These are phyloP conservation scores for Phragmites australis DNA, from an alignment of 176 grass and related monocot genomes.

Conservation along the genomic window DNA sequence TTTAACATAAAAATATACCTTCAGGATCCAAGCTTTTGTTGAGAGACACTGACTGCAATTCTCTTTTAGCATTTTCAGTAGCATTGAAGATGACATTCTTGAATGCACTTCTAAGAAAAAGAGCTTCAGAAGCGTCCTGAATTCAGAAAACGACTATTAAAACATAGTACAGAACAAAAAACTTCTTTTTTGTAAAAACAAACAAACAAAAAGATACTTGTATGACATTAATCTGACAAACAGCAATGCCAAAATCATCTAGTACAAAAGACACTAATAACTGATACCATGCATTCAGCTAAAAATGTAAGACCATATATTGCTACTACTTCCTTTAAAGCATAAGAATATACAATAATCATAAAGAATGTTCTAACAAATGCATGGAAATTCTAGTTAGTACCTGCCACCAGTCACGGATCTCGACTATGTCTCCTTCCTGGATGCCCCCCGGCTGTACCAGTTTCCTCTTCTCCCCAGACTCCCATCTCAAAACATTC, in stretches of 20 bases:
- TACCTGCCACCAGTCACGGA: conserved; percentile 95
- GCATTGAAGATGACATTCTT: conserved; percentile 73
- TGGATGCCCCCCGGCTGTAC: conserved; percentile 60
- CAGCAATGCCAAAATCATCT: background rate
- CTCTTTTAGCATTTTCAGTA: conserved; percentile 49
- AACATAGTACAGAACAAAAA: background rate
- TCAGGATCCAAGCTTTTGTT: conserved; percentile 60
- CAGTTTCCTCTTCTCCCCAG: conserved; percentile 71
- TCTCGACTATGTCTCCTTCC: conserved; percentile 72
- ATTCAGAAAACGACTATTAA: conserved; percentile 27
- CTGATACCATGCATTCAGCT: conserved; percentile 16
- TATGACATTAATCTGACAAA: background rate
- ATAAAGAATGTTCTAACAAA: background rate
- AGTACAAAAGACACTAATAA: background rate
- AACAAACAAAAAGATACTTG: background rate
- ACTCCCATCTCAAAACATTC: conserved; percentile 78
- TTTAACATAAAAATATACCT: conserved; percentile 36
- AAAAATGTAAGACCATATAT: background rate
- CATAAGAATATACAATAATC: background rate
- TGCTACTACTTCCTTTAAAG: background rate
- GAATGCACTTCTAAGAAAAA: conserved; percentile 87
- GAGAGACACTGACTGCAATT: conserved; percentile 31
- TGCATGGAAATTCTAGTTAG: background rate
- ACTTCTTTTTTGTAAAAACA: background rate
- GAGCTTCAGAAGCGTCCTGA: conserved; percentile 89